These are phyloP conservation scores for Kwoniella newhampshirensis DNA, from an alignment of 768 basidiomycete species.

Conservation along the genomic window DNA sequence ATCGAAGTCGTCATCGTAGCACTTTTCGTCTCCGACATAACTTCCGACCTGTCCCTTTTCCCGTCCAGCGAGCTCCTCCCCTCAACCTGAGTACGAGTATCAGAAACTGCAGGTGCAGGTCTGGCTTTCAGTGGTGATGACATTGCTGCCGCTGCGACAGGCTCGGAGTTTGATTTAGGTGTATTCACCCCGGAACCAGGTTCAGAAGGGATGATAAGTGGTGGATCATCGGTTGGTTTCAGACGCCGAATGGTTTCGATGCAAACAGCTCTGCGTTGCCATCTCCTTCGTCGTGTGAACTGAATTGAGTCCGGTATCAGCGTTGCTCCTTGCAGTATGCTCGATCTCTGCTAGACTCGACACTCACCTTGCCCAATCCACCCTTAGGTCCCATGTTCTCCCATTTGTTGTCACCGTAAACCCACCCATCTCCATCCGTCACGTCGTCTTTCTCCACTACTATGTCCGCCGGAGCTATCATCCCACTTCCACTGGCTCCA, in stretches of 20 bases:
- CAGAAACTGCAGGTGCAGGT: constrained; percentile 7
- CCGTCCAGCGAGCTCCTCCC: neutral
- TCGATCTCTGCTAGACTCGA: too few relatives aligned
- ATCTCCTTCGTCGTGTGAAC: constrained; percentile 82
- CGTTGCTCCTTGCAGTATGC: too few relatives aligned
- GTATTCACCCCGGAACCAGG: neutral
- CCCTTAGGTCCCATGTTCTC: constrained; percentile 71
- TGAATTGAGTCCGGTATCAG: constrained; percentile 45
- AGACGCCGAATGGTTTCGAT: constrained; percentile 65
- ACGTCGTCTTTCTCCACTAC: constrained; percentile 41
- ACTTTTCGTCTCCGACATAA: neutral
- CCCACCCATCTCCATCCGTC: constrained; percentile 88
- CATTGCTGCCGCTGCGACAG: neutral
- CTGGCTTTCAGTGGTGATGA: constrained; percentile 13
- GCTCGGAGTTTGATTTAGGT: neutral
- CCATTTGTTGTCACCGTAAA: constrained; percentile 96
- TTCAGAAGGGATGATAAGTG: constrained; percentile 10
- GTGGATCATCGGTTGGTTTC: constrained; percentile 8
- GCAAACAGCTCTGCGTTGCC: constrained; percentile 80
- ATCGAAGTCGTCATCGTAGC: neutral
- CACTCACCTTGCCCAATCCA: constrained; percentile 71
- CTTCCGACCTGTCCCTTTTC: neutral
- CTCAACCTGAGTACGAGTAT: neutral
- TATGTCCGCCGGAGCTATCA: constrained; percentile 24
- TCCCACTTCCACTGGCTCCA: too few relatives aligned